Conservation (phyloP, 148 eudicot genomes). For the Silene conica region DNA sequence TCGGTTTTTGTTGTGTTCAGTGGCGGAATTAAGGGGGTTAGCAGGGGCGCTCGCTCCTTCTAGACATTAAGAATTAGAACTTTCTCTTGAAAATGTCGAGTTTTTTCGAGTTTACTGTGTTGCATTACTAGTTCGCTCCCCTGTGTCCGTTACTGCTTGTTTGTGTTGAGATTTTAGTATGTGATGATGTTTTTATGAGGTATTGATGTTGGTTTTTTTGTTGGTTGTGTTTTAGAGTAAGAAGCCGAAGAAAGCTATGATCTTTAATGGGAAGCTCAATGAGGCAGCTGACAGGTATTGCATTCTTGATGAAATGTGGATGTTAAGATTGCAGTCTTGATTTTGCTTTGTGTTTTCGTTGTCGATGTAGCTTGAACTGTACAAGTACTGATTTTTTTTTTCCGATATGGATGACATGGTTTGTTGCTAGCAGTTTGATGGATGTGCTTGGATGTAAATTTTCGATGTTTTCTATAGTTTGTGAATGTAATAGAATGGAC, state of each 20-base stretch:
- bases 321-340: not conserved
- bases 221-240: conserved; percentile 40
- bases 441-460: not conserved
- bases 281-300: conserved; percentile 51
- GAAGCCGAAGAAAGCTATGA: conserved; percentile 50
- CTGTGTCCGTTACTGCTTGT: too few species aligned
- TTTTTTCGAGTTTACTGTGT: too few species aligned
- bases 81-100: too few species aligned
- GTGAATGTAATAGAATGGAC: not conserved
- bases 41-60: too few species aligned
- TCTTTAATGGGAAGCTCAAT: conserved; percentile 34
- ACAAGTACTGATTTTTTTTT: not conserved
- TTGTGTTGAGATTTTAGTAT: too few species aligned
- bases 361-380: not conserved
- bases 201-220: not conserved
- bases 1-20: not conserved
- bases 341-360: not conserved
- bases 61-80: too few species aligned
- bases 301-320: not conserved
- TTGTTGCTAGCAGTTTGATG: not conserved
- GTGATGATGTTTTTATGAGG: not conserved
- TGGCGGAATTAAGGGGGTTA: not conserved
- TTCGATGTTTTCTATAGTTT: not conserved
- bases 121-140: too few species aligned
- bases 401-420: not conserved